These are phyloP conservation scores for Saturnispora besseyi DNA, from an alignment of 805 yeast species.

Conservation along the genomic window DNA sequence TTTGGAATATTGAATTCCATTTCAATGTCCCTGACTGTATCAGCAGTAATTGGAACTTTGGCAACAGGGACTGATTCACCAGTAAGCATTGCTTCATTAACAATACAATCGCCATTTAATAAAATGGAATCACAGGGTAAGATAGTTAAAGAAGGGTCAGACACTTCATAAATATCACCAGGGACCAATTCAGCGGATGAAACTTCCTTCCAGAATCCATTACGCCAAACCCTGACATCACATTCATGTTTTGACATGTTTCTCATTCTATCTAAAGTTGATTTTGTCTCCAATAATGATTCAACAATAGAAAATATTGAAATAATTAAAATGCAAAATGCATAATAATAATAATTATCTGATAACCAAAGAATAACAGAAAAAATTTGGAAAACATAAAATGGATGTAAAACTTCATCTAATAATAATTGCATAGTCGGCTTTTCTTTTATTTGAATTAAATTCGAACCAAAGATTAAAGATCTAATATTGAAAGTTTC, in stretches of 20 bases:
- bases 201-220: slow-evolving; percentile 84
- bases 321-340: slow-evolving; percentile 81
- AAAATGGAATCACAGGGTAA: slow-evolving; percentile 89
- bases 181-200: slow-evolving; percentile 79
- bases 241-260: slow-evolving; percentile 69
- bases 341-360: slow-evolving; percentile 90
- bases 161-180: slow-evolving; percentile 89
- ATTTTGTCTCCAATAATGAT: slow-evolving; percentile 78
- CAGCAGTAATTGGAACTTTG: slow-evolving; percentile 58
- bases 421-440: slow-evolving; percentile 53
- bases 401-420: slow-evolving; percentile 91
- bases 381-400: slow-evolving; percentile 88
- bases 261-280: slow-evolving; percentile 61
- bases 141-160: slow-evolving; percentile 65
- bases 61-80: slow-evolving; percentile 98
- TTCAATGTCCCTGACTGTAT: slow-evolving; percentile 46
- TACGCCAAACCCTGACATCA: slow-evolving; percentile 82
- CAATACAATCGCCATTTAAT: slow-evolving; percentile 85
- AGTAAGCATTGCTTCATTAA: slow-evolving; percentile 96
- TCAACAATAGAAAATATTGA: slow-evolving; percentile 73
- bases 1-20: slow-evolving; percentile 47
- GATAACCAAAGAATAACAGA: slow-evolving; percentile 86
- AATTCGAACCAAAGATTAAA: slow-evolving; percentile 68
- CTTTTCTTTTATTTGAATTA: slow-evolving; percentile 69
- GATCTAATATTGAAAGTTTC: slow-evolving; percentile 59